These are phyloP conservation scores for Aspergillus ochraceoroseus DNA, from an alignment of 2,329 filamentous ascomycete species.

Conservation along the genomic window DNA sequence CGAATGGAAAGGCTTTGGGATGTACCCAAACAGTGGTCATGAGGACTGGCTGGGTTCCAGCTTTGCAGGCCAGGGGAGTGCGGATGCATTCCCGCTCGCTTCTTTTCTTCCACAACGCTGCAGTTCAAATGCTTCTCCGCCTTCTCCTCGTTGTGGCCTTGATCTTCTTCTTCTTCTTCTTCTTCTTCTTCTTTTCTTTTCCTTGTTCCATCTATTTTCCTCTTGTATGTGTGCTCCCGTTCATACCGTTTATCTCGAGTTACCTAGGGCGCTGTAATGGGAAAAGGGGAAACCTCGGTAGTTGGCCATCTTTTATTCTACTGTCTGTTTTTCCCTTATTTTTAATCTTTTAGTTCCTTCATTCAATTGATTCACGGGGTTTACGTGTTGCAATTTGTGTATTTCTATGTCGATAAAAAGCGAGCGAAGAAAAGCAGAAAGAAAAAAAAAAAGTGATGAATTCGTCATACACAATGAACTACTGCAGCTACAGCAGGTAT, in stretches of 20 bases:
- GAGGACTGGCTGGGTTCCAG: slow-evolving; percentile 12
- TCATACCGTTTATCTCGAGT: slow-evolving; percentile 27
- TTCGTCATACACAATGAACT: neutral
- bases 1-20: slow-evolving; percentile 18
- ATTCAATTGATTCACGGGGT: slow-evolving; percentile 14
- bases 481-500: neutral
- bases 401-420: no score
- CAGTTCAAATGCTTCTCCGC: slow-evolving; percentile 25
- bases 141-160: slow-evolving; percentile 13
- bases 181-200: slow-evolving; percentile 21
- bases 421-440: slow-evolving; percentile 1
- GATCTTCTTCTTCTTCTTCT: no score
- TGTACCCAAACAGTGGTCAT: slow-evolving; percentile 17
- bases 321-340: slow-evolving; percentile 10
- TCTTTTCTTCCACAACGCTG: slow-evolving; percentile 25
- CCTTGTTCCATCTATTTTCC: slow-evolving; percentile 13
- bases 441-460: neutral
- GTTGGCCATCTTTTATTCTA: slow-evolving; percentile 27
- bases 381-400: slow-evolving; percentile 6
- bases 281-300: slow-evolving; percentile 37
- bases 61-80: slow-evolving; percentile 8
- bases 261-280: slow-evolving; percentile 40
- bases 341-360: slow-evolving; percentile 7
- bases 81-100: slow-evolving; percentile 4
- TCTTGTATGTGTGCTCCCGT: slow-evolving; percentile 16